Evolutionary conservation across 371 early-diverging fungal genomes (phyloP).

Genomic region (Rhizopus stolonifer): DNA sequence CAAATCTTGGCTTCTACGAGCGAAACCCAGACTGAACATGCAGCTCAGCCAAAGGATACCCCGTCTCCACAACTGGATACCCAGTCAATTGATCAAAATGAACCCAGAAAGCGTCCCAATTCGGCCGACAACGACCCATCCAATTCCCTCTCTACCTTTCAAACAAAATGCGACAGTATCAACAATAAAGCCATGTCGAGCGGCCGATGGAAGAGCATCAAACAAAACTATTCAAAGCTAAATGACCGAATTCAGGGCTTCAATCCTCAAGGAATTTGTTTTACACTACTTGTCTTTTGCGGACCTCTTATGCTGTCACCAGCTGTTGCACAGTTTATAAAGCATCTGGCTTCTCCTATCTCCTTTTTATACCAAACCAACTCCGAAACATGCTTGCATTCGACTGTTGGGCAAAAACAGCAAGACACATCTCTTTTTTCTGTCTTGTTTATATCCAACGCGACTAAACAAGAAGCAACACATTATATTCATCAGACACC

Average conservation of each 20-base stretch:
- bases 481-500: constrained; percentile 23
- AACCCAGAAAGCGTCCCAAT: constrained; percentile 10
- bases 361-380: constrained; percentile 32
- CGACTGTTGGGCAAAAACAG: neutral
- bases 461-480: constrained; percentile 24
- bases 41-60: neutral
- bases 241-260: constrained; percentile 21
- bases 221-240: constrained; percentile 28
- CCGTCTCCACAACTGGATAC: neutral
- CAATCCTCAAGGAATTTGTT: constrained; percentile 14
- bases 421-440: constrained; percentile 12
- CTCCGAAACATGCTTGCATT: neutral
- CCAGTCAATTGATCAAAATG: too few relatives aligned
- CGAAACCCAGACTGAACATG: constrained; percentile 1
- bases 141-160: constrained; percentile 5
- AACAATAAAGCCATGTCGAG: neutral
- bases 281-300: constrained; percentile 39
- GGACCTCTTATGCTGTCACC: constrained; percentile 6
- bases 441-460: constrained; percentile 23
- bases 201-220: constrained; percentile 38
- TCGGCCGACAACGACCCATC: constrained; percentile 5
- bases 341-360: constrained; percentile 24
- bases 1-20: constrained; percentile 20
- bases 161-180: constrained; percentile 3
- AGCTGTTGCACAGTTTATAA: constrained; percentile 7